Conservation (phyloP, 768 basidiomycete genomes). For the Mycena haematopus region DNA sequence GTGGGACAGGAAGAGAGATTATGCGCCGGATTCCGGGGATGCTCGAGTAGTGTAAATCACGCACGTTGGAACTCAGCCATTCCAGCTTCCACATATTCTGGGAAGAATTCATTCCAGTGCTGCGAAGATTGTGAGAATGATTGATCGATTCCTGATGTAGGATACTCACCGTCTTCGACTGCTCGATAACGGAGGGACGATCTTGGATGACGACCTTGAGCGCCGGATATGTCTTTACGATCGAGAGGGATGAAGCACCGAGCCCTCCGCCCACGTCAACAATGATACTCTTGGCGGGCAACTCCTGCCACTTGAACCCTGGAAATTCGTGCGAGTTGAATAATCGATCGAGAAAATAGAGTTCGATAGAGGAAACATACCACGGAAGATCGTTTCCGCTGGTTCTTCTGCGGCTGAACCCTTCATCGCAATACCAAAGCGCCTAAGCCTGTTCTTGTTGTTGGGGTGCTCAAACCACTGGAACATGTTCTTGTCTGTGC, state of each 20-base stretch:
- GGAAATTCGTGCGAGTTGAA: neutral
- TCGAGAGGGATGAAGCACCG: neutral
- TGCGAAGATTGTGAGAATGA: neutral
- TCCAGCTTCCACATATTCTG: neutral
- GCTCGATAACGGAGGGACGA: neutral
- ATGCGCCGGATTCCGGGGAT: too few species aligned
- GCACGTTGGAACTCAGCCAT: slow-evolving; percentile 11
- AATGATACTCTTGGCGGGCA: neutral
- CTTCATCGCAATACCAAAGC: slow-evolving; percentile 20
- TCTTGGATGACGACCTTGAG: slow-evolving; percentile 13
- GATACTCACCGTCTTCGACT: slow-evolving; percentile 5
- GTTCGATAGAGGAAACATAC: neutral
- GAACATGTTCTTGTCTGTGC: slow-evolving; percentile 10
- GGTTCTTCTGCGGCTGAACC: neutral
- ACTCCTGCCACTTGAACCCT: slow-evolving; percentile 11
- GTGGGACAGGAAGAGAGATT: too few species aligned
- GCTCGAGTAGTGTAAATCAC: too few species aligned
- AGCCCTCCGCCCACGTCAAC: slow-evolving; percentile 25
- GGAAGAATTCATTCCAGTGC: slow-evolving; percentile 11
- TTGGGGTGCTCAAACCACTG: slow-evolving; percentile 18
- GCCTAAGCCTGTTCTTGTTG: slow-evolving; percentile 1
- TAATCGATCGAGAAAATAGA: neutral
- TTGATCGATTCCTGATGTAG: neutral
- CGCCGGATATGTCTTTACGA: slow-evolving; percentile 3
- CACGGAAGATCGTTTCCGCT: slow-evolving; percentile 3